Base-by-base conservation (phyloP, 192 early-diverging fungal species). In the Coemansia sp. region DNA sequence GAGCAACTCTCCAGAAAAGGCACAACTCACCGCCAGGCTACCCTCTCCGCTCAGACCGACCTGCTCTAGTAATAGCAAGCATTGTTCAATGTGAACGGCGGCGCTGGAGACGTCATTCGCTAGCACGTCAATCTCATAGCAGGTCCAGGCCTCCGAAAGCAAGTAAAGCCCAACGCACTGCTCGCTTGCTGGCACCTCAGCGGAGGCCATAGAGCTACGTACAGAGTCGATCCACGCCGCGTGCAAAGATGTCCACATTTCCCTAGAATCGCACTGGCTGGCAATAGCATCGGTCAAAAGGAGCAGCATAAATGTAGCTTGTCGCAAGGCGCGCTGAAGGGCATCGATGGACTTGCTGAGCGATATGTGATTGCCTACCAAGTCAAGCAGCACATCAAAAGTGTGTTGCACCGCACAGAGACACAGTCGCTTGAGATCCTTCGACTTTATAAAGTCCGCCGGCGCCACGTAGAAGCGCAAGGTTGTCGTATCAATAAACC, bases 71-170 rank as follows among this genome's bases (percentile, higher is more conserved):
- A 60, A 21, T 4, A 17, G 7, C 2, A 6, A 28, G 39, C 80
- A 82, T 39, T 28, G n/a, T 0, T 17, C 46, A 40, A 77, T 66
- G 14, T 44, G 57, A 0, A 19, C 21, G 8, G 49, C 50, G 4
- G 75, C 80, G 16, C 16, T 44, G 11, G 35, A 47, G 6, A 63
- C 21, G 39, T 75, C 61, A 44, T 69, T 64, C 9, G 49, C 28
- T 40, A 71, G 42, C 8, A 61, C 59, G 4, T 66, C 62, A 4
- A 60, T 39, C 64, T 82, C 75, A 23, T 82, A 82, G 9, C 47
- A 32, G 1, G 73, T 63, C 80, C 80, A 82, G 16, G 72, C 46
- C 69, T 77, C 63, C 3, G 64, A 69, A 61, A 77, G 13, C n/a
- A 19, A 30, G 49, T 73, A 78, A 14, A 59, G 66, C 37, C 14